Percentiles rank a stretch among this genome's conserved stretches.
phyloP scores from a whole-genome alignment of 139 green algal genomes.

The Chlamydomonas sp. region DNA sequence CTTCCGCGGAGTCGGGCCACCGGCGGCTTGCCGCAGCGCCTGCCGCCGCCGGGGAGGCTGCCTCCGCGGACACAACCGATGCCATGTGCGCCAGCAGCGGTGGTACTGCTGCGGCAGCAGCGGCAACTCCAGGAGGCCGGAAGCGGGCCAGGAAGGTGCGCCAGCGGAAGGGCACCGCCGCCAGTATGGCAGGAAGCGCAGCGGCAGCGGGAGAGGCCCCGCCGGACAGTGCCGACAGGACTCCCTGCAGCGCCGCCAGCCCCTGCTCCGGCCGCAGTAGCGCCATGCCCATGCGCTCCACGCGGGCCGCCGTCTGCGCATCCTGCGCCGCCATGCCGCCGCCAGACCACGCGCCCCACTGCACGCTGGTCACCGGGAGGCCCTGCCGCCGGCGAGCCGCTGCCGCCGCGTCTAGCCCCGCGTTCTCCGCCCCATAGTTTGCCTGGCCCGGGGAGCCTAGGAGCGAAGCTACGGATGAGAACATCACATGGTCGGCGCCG shows the following conservation, averaged over 20 bases:
- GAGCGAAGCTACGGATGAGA: conserved; percentile 84
- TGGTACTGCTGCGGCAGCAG: background rate
- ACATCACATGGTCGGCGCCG: conserved; percentile 63
- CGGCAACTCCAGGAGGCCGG: background rate
- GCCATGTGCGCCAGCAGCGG: conserved; percentile 26
- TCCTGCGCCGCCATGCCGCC: conserved; percentile 83
- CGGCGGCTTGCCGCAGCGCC: background rate
- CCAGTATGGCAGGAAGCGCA: conserved; percentile 11
- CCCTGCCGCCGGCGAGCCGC: conserved; percentile 17
- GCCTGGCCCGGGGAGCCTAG: conserved; percentile 85
- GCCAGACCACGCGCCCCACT: conserved; percentile 92
- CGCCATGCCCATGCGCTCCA: conserved; percentile 80
- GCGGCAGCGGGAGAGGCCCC: background rate
- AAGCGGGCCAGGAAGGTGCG: conserved; percentile 49
- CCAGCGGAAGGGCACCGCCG: conserved; percentile 62
- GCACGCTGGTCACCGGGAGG: conserved; percentile 62
- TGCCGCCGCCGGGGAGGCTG: background rate
- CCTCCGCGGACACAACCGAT: background rate
- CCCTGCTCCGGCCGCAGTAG: conserved; percentile 54
- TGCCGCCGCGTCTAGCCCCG: conserved; percentile 67
- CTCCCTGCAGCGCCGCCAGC: conserved; percentile 57
- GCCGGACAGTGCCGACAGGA: conserved; percentile 28
- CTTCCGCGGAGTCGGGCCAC: too few relatives aligned
- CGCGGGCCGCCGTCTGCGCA: conserved; percentile 63
- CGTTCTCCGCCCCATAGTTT: conserved; percentile 87